Evolutionary conservation across 306 rosid genomes (phyloP), one percentile per base, ranked within the genome.

Genomic region (Cicer judaicum): DNA sequence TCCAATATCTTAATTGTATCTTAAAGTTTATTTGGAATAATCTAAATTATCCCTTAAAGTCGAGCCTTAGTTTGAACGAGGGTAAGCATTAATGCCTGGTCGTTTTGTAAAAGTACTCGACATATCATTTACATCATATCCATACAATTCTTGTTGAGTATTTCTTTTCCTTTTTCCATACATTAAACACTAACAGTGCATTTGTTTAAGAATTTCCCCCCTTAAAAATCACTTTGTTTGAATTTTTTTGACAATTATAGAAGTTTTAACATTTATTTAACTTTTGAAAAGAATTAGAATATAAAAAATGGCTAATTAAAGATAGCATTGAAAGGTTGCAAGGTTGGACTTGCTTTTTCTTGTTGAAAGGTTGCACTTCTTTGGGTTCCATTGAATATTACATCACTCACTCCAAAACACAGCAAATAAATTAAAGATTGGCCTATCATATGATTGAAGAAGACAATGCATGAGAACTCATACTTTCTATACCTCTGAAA

Each of bases 401-500:
- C 9, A 24, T 75, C 65, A 76, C 9, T 59, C 65, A 42, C 39
- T 59, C 61, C 54, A 73, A 56, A 46, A 77, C 73, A 70, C 40
- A 44, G 21, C 44, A 53, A 54, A 16, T 39, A 80, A 67, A 53
- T 56, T 50, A 74, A 56, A 63, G 60, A 79, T 42, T 19, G 70
- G 48, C 55, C 21, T 15, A 15, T 10, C n/a, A 46, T 40, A 39
- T 38, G 39, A 73, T 76, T 52, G 49, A 53, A 69, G 19, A 57
- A 54, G 43, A 41, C 66, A 60, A 36, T 18, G 21, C 74, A 70
- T 38, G 79, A 68, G 40, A 64, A 21, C n/a, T 18, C 2, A 7
- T 72, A 73, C 48, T 50, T 44, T 75, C 69, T 13, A 39, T 90
- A 92, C 97, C 99, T 94, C 99, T 15, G 99, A 94, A 88, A 92